Evolutionary conservation across 495 filamentous ascomycete genomes (phyloP), one percentile per base, ranked within the genome.

Genomic region (Parachaetomium inaequale): DNA sequence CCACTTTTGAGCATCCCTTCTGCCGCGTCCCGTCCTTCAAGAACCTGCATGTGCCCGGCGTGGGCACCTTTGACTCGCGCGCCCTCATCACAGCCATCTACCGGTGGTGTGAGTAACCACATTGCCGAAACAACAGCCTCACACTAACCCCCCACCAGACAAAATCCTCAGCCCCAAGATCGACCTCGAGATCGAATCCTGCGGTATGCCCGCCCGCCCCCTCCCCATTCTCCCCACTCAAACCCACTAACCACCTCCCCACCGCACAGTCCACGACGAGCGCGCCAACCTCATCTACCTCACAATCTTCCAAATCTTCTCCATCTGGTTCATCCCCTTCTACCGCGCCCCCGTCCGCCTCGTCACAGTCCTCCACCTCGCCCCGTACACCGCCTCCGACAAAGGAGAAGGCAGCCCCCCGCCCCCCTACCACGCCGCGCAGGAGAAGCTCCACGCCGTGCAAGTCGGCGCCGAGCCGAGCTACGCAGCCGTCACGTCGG

Each of bases 111-210:
- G 47, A 25, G 58, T 45, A 6, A 1, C 21, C 32, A 55, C 7
- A 7, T 8, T 29, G n/a, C 1, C n/a, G 21, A n/a, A 29, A 31
- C 15, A 59, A 14, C 63, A n/a, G 8, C 23, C 17, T 4, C 11
- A n/a, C 5, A 46, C 23, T 47, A 11, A 58, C 19, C 19, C 32
- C 26, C 6, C 2, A 19, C n/a, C 31, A 63, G 60, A 95, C 73
- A 91, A 91, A 69, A 86, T 93, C 65, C 78, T 95, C 69, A 88
- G 84, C 38, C 92, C 92, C 2, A 75, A 78, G n/a, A 90, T 93
- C 50, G 76, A 85, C 25, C 65, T 92, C n/a, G 70, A 82, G 1
- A 76, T 96, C 11, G 79, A 89, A 61, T 90, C 87, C 15, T 74
- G 87, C 25, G 86, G 89, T 91, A 74, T 58, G 79, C 70, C 7